These are phyloP conservation scores for Candida broadrunensis DNA, from an alignment of 805 yeast species.

Conservation along the genomic window DNA sequence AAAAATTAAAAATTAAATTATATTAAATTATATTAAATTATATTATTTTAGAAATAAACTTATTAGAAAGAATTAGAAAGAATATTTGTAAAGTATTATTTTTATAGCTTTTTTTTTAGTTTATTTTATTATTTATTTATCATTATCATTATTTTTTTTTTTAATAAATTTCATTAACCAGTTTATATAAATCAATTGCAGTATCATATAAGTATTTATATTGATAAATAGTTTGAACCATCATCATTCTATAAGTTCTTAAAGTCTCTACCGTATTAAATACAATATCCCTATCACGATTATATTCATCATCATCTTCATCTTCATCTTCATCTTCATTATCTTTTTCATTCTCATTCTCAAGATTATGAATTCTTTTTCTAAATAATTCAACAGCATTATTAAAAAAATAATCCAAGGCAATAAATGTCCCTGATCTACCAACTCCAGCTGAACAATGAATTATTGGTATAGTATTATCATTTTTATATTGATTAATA, in stretches of 20 bases:
- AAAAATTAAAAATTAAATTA: too few species aligned
- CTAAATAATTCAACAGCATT: neutral
- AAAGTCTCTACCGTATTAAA: conserved; percentile 23
- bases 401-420: conserved; percentile 27
- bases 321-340: neutral
- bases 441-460: conserved; percentile 53
- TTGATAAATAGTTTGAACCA: conserved; percentile 42
- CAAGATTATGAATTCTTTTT: too few species aligned
- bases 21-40: too few species aligned
- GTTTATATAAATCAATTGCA: too few species aligned
- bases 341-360: too few species aligned
- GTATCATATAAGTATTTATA: conserved; percentile 29
- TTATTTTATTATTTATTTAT: too few species aligned
- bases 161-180: too few species aligned
- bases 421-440: conserved; percentile 40
- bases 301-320: neutral
- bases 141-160: too few species aligned
- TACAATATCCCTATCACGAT: conserved; percentile 21
- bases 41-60: too few species aligned
- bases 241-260: conserved; percentile 37
- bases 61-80: too few species aligned
- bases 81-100: too few species aligned
- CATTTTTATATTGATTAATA: conserved; percentile 9
- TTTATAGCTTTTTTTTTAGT: too few species aligned
- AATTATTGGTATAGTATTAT: conserved; percentile 20